phyloP scores from a whole-genome alignment of 2,329 filamentous ascomycete species.

The Golovinomyces cichoracearum region DNA sequence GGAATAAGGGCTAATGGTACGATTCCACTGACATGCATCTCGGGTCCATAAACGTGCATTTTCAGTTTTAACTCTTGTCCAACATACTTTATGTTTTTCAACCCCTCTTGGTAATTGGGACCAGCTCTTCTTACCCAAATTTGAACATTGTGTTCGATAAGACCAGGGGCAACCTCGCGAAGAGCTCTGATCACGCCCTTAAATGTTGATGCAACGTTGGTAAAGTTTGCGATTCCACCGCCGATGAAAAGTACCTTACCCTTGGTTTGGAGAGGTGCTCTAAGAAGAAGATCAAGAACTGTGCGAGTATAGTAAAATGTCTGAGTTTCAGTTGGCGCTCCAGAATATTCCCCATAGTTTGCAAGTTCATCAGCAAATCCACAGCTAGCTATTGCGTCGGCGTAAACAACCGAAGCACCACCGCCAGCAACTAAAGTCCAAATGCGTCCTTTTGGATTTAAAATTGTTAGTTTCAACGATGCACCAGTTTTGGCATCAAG shows the following conservation, averaged over 20 bases:
- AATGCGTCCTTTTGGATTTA: slow-evolving; percentile 74
- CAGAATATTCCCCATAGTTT: slow-evolving; percentile 99
- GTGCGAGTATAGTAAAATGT: slow-evolving; percentile 98
- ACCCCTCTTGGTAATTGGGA: slow-evolving; percentile 98
- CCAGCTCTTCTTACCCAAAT: slow-evolving; percentile 84
- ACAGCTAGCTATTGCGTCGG: slow-evolving; percentile 88
- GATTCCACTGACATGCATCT: slow-evolving; percentile 82
- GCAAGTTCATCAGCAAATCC: slow-evolving; percentile 89
- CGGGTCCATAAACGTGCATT: slow-evolving; percentile 70
- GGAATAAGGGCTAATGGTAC: slow-evolving; percentile 66
- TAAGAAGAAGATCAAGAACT: slow-evolving; percentile 90
- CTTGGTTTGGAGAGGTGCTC: slow-evolving; percentile 56
- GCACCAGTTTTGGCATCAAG: slow-evolving; percentile 98
- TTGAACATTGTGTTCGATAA: slow-evolving; percentile 90
- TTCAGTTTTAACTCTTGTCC: slow-evolving; percentile 80
- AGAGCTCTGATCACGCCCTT: slow-evolving; percentile 97
- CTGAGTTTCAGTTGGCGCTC: slow-evolving; percentile 93
- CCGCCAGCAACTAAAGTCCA: slow-evolving; percentile 98
- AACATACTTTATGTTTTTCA: slow-evolving; percentile 98
- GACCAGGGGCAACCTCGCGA: slow-evolving; percentile 59
- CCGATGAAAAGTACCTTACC: slow-evolving; percentile 99
- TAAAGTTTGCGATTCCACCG: slow-evolving; percentile 99
- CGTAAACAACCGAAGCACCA: slow-evolving; percentile 97
- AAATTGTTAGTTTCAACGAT: slow-evolving; percentile 89
- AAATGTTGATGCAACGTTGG: slow-evolving; percentile 97